These are phyloP conservation scores for Colletotrichum lentis DNA, from an alignment of 2,329 filamentous ascomycete species.

Conservation along the genomic window DNA sequence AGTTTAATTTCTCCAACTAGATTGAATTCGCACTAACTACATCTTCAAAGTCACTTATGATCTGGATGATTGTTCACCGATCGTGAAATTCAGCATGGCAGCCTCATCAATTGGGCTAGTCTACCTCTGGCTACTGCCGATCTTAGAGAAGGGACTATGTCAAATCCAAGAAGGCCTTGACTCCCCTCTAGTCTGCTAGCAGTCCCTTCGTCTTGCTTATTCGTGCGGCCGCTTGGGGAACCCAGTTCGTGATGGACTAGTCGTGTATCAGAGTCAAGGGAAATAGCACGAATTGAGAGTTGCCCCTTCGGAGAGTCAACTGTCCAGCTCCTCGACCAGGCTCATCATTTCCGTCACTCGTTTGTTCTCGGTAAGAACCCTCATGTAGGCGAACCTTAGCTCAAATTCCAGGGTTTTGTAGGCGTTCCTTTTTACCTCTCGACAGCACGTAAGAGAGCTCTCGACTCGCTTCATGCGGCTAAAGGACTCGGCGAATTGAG, in stretches of 20 bases:
- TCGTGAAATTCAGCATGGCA: too few relatives aligned
- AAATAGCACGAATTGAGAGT: conserved; percentile 47
- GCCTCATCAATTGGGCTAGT: too few relatives aligned
- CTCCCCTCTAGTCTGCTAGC: too few relatives aligned
- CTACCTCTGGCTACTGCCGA: too few relatives aligned
- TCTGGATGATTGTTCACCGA: too few relatives aligned
- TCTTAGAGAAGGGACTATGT: too few relatives aligned
- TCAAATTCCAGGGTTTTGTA: conserved; percentile 48
- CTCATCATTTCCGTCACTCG: conserved; percentile 48
- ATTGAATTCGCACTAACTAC: too few relatives aligned
- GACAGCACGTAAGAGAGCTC: conserved; percentile 48
- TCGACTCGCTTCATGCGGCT: conserved; percentile 47
- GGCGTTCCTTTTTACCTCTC: conserved; percentile 47
- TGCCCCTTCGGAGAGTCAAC: conserved; percentile 41
- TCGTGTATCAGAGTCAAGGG: conserved; percentile 47
- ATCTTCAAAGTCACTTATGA: too few relatives aligned
- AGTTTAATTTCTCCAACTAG: too few relatives aligned
- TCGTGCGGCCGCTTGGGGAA: conserved; percentile 52
- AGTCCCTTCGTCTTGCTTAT: conserved; percentile 41
- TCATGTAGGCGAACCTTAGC: conserved; percentile 49
- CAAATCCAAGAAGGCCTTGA: too few relatives aligned
- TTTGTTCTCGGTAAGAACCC: conserved; percentile 50
- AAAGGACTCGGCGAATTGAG: conserved; percentile 50
- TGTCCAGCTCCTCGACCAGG: conserved; percentile 47
- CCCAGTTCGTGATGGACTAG: conserved; percentile 49